Evolutionary conservation across 768 basidiomycete species (phyloP).

Genomic region (Kwoniella bestiolae): DNA sequence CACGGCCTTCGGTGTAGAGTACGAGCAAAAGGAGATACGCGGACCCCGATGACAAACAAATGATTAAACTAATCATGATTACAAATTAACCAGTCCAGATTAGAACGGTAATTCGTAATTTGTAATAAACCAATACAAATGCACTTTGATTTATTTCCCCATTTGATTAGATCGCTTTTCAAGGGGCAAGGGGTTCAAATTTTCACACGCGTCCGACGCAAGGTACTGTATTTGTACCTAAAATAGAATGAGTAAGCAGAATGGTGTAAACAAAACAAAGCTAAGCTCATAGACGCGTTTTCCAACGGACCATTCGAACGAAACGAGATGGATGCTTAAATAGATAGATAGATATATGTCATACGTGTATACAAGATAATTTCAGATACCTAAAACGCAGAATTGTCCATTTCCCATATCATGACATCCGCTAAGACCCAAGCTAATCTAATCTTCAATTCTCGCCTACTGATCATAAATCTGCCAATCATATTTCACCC

Average conservation of each 20-base stretch:
- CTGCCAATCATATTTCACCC: slow-evolving; percentile 48
- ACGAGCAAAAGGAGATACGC: slow-evolving; percentile 18
- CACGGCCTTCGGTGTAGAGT: slow-evolving; percentile 13
- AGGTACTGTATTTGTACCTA: background rate
- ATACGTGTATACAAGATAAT: background rate
- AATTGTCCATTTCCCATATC: slow-evolving; percentile 5
- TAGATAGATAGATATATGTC: background rate
- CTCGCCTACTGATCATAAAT: slow-evolving; percentile 35
- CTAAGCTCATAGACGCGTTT: background rate
- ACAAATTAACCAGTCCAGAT: slow-evolving; percentile 1
- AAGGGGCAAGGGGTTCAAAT: background rate
- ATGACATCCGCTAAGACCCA: too few relatives aligned
- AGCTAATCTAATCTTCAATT: background rate
- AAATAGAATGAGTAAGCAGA: slow-evolving; percentile 8
- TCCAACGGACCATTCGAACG: background rate
- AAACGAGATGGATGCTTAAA: background rate
- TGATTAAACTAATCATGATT: background rate
- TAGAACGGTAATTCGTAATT: background rate
- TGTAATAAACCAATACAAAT: background rate
- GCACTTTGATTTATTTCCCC: background rate
- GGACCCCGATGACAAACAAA: slow-evolving; percentile 3
- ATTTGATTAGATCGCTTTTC: background rate
- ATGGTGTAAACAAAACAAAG: background rate
- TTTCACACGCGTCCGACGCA: slow-evolving; percentile 6
- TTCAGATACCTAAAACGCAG: background rate